Conservation (phyloP, 1,284 basidiomycete species). For the Pholiota adiposa region DNA sequence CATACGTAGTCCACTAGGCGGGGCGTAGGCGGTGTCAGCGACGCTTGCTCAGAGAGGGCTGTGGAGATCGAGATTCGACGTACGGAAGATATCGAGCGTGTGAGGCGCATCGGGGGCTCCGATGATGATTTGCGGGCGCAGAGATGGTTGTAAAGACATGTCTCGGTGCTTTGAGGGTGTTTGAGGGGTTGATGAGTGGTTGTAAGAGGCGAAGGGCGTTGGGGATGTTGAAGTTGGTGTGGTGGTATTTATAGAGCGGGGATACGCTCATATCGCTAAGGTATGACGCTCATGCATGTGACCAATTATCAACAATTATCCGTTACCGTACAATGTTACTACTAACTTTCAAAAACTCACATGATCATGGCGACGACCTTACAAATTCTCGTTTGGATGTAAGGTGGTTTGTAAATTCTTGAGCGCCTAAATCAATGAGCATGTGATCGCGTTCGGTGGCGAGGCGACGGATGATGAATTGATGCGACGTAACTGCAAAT, state of each 20-base stretch:
- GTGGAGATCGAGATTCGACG: too few species aligned
- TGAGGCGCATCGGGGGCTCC: slow-evolving; percentile 75
- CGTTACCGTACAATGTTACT: too few species aligned
- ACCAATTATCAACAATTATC: not conserved
- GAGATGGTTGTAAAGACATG: slow-evolving; percentile 86
- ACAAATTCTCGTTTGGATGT: too few species aligned
- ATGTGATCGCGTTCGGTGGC: too few species aligned
- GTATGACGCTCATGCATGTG: not conserved
- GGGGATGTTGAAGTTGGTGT: not conserved
- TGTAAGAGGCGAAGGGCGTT: not conserved
- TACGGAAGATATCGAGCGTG: slow-evolving; percentile 84
- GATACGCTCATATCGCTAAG: not conserved
- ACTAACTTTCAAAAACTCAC: too few species aligned
- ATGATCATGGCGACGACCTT: too few species aligned
- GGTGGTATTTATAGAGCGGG: not conserved
- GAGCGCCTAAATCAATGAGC: too few species aligned
- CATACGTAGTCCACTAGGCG: slow-evolving; percentile 83
- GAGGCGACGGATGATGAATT: too few species aligned
- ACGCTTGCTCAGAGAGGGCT: too few species aligned
- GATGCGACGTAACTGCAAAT: too few species aligned
- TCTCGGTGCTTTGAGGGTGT: not conserved
- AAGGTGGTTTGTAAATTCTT: too few species aligned
- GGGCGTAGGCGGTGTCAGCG: not conserved
- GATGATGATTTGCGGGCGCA: slow-evolving; percentile 72
- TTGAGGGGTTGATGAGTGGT: too few species aligned